These are phyloP conservation scores for Cytospora piceicola DNA, from an alignment of 2,329 filamentous ascomycete genomes.

Conservation along the genomic window DNA sequence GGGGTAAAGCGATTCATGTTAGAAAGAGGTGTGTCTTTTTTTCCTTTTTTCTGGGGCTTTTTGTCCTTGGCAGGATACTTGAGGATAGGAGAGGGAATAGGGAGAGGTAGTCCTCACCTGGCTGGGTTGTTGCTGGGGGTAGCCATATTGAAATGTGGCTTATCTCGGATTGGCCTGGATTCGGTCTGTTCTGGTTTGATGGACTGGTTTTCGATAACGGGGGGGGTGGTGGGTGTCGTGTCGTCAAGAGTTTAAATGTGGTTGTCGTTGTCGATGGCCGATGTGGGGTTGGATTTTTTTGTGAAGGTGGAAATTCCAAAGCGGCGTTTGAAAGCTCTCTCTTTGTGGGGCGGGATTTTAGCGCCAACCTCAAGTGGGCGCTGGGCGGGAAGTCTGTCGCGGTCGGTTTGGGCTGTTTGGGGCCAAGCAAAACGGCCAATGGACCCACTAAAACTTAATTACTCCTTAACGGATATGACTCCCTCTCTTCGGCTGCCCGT, in stretches of 20 bases:
- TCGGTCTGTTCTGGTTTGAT: neutral
- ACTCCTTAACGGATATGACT: too few relatives aligned
- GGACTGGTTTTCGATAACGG: neutral
- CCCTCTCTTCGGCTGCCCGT: too few relatives aligned
- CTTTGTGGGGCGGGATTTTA: slow-evolving; percentile 21
- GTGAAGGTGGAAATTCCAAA: slow-evolving; percentile 24
- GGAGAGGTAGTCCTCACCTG: slow-evolving; percentile 12
- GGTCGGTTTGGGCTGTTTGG: too few relatives aligned
- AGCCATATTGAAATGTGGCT: slow-evolving; percentile 3
- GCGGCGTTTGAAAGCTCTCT: slow-evolving; percentile 16
- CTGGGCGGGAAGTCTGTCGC: too few relatives aligned
- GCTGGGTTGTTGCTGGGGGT: slow-evolving; percentile 23
- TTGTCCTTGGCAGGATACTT: neutral
- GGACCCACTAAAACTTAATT: too few relatives aligned
- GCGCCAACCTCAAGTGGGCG: neutral
- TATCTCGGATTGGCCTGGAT: neutral
- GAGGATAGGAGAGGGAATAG: neutral
- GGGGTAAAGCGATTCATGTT: slow-evolving; percentile 5
- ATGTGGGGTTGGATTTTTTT: slow-evolving; percentile 26
- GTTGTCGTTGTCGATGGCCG: slow-evolving; percentile 16
- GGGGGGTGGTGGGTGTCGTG: neutral
- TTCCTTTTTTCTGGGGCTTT: neutral
- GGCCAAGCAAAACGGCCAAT: too few relatives aligned
- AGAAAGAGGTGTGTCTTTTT: neutral
- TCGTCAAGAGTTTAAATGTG: slow-evolving; percentile 6